These are phyloP conservation scores for Chaetomidium leptoderma DNA, from an alignment of 495 filamentous ascomycete genomes.

Conservation along the genomic window DNA sequence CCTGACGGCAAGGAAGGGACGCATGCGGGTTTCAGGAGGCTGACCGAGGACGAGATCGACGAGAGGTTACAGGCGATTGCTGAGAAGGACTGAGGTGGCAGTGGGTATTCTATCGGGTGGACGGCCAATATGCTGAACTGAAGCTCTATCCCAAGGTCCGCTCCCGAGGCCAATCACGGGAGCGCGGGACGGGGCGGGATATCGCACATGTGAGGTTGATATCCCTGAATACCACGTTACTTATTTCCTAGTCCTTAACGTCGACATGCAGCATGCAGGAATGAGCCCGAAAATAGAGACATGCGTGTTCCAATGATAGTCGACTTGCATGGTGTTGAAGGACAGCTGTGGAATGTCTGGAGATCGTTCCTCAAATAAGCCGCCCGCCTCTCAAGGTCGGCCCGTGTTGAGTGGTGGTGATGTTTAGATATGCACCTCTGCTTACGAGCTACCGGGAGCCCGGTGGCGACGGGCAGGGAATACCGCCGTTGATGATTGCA, in stretches of 20 bases:
- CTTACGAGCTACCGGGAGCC: neutral
- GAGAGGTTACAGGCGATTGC: conserved; percentile 95
- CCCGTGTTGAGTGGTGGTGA: neutral
- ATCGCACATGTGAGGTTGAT: conserved; percentile 21
- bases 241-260: conserved; percentile 20
- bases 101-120: conserved; percentile 11
- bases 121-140: conserved; percentile 8
- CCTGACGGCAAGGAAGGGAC: conserved; percentile 75
- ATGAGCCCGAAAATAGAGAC: conserved; percentile 16
- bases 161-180: conserved; percentile 13
- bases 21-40: conserved; percentile 71
- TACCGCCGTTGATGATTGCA: conserved; percentile 1
- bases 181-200: neutral
- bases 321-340: too few relatives aligned
- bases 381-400: neutral
- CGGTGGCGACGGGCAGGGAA: neutral
- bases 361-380: neutral
- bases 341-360: too few relatives aligned
- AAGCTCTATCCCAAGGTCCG: conserved; percentile 3
- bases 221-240: conserved; percentile 25
- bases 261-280: conserved; percentile 22
- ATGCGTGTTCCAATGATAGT: neutral
- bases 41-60: conserved; percentile 97
- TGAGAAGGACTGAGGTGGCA: conserved; percentile 78
- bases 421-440: conserved; percentile 2